Evolutionary conservation across 352 stramenopile genomes (phyloP).

Genomic region (Pythium dissimile): DNA sequence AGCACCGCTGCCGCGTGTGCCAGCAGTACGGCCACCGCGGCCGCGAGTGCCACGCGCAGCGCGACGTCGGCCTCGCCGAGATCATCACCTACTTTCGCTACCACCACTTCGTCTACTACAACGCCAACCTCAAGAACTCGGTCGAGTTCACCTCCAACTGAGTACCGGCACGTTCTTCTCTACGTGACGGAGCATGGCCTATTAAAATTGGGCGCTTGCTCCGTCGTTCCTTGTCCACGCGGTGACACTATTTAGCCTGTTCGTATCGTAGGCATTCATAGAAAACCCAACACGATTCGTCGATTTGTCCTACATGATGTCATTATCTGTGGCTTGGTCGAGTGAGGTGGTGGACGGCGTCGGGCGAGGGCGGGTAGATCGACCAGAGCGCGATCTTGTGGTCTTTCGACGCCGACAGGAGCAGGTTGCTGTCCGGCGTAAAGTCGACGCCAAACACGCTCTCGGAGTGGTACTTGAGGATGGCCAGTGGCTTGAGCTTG

Average conservation of each 20-base stretch:
- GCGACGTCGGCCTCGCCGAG: constrained; percentile 76
- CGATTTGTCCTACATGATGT: not conserved
- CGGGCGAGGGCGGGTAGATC: constrained; percentile 47
- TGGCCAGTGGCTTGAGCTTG: constrained; percentile 72
- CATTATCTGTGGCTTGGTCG: constrained; percentile 27
- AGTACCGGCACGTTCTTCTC: no score
- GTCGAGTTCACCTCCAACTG: constrained; percentile 71
- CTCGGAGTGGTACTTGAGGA: constrained; percentile 78
- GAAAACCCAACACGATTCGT: not conserved
- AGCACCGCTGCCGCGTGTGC: constrained; percentile 79
- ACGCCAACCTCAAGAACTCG: constrained; percentile 83
- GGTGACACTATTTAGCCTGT: not conserved
- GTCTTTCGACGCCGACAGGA: constrained; percentile 78
- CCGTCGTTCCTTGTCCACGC: not conserved
- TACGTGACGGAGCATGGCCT: no score
- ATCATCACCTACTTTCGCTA: constrained; percentile 84
- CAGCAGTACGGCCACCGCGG: constrained; percentile 81
- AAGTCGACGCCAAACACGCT: constrained; percentile 76
- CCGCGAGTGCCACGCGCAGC: constrained; percentile 78
- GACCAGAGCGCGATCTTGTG: constrained; percentile 76
- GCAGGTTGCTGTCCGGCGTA: constrained; percentile 47
- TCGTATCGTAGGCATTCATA: not conserved
- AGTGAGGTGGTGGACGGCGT: constrained; percentile 23
- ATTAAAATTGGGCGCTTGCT: not conserved
- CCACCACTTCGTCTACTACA: constrained; percentile 88